These are phyloP conservation scores for Fomitopsis palustris DNA, from an alignment of 1,284 basidiomycete species.

Conservation along the genomic window DNA sequence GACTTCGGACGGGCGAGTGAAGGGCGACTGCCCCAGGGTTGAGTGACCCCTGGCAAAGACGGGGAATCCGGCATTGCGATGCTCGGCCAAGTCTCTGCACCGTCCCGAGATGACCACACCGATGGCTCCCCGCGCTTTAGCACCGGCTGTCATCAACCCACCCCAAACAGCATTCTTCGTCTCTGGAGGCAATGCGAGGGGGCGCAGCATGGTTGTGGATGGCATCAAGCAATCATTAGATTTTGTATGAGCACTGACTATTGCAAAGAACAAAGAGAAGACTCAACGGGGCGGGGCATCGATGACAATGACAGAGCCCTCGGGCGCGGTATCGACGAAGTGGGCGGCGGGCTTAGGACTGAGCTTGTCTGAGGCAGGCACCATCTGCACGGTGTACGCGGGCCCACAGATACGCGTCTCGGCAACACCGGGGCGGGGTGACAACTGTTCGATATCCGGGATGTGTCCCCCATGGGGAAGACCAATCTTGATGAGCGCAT, in stretches of 20 bases:
- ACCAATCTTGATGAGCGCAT: slow-evolving; percentile 86
- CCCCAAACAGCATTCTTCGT: slow-evolving; percentile 88
- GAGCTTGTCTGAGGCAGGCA: slow-evolving; percentile 52
- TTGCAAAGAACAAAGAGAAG: slow-evolving; percentile 5
- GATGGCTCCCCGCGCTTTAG: slow-evolving; percentile 60
- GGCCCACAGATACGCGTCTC: slow-evolving; percentile 60
- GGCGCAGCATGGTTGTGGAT: background rate
- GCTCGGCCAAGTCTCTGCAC: slow-evolving; percentile 81
- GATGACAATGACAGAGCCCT: slow-evolving; percentile 72
- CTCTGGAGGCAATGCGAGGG: slow-evolving; percentile 37
- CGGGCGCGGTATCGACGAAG: slow-evolving; percentile 81
- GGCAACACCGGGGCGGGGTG: slow-evolving; percentile 34
- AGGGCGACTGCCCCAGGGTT: slow-evolving; percentile 85
- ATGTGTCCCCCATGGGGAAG: slow-evolving; percentile 76
- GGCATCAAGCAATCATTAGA: background rate
- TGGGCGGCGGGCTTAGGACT: slow-evolving; percentile 72
- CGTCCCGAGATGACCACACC: slow-evolving; percentile 84
- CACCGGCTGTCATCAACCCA: slow-evolving; percentile 87
- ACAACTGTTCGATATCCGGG: slow-evolving; percentile 71
- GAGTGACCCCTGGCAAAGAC: slow-evolving; percentile 82
- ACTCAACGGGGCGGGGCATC: slow-evolving; percentile 69
- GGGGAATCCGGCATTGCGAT: slow-evolving; percentile 63
- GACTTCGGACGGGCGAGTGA: slow-evolving; percentile 79
- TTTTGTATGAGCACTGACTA: slow-evolving; percentile 7
- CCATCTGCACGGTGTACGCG: slow-evolving; percentile 92